Percentiles rank a stretch among this genome's conserved stretches.
Evolutionary conservation across 2,329 filamentous ascomycete genomes (phyloP).

Genomic region (Whalleya microplaca): DNA sequence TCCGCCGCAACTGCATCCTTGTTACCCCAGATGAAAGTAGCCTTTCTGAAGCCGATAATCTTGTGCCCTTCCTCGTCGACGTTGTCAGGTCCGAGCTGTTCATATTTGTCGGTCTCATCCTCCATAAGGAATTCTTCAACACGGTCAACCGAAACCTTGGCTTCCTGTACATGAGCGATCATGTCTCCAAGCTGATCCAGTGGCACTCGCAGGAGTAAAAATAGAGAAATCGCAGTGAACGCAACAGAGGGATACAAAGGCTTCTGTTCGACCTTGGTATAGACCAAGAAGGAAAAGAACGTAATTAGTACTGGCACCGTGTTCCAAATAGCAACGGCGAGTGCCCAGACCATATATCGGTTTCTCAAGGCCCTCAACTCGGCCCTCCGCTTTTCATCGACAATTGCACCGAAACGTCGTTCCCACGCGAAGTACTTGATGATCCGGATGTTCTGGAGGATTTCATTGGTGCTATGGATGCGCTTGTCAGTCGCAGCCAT

Average conservation of each 20-base stretch:
- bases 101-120: constrained; percentile 94
- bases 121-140: constrained; percentile 93
- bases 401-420: constrained; percentile 80
- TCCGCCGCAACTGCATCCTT: constrained; percentile 64
- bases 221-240: constrained; percentile 94
- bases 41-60: constrained; percentile 82
- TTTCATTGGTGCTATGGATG: constrained; percentile 95
- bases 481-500: constrained; percentile 92
- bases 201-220: constrained; percentile 89
- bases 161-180: constrained; percentile 97
- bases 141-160: constrained; percentile 94
- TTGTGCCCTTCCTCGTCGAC: constrained; percentile 69
- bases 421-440: constrained; percentile 99
- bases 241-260: constrained; percentile 88
- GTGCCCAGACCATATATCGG: constrained; percentile 89
- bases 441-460: constrained; percentile 95
- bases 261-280: constrained; percentile 88
- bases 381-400: constrained; percentile 82
- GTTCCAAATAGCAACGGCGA: constrained; percentile 94
- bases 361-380: constrained; percentile 80
- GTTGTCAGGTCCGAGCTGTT: constrained; percentile 75
- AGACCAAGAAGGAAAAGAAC: constrained; percentile 93
- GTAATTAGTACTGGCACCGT: constrained; percentile 94
- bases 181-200: constrained; percentile 97
- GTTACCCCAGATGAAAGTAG: constrained; percentile 87